A percentile compares a stretch with the other conserved stretches of the same genome.
Conservation (phyloP, 2,329 filamentous ascomycete genomes). For the Fusarium sp. region DNA sequence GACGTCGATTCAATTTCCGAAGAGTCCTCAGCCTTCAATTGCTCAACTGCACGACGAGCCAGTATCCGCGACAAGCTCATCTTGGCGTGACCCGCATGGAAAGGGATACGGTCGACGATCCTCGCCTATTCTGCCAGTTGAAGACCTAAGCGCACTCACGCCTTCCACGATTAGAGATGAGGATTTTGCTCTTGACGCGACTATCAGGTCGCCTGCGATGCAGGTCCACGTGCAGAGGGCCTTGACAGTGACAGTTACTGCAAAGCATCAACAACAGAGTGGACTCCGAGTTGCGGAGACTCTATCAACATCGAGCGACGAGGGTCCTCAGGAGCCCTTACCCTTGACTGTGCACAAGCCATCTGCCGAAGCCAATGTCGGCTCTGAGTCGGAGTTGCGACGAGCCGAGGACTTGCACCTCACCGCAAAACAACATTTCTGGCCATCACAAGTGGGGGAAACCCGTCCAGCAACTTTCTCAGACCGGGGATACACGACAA, state of each 20-base stretch:
- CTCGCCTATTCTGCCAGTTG: constrained; percentile 62
- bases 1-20: constrained; percentile 19
- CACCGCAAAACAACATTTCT: constrained; percentile 45
- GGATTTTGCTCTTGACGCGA: constrained; percentile 60
- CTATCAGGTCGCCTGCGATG: constrained; percentile 61
- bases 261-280: constrained; percentile 24
- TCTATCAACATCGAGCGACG: constrained; percentile 35
- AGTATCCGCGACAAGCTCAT: constrained; percentile 6
- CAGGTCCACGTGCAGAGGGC: constrained; percentile 58
- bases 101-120: constrained; percentile 54
- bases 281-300: constrained; percentile 32
- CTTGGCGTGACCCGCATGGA: constrained; percentile 10
- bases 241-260: constrained; percentile 51
- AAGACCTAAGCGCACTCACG: constrained; percentile 48
- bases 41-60: constrained; percentile 9
- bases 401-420: constrained; percentile 23
- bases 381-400: constrained; percentile 18
- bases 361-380: constrained; percentile 27
- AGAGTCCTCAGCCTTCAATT: background rate
- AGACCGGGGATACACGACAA: constrained; percentile 58
- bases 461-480: constrained; percentile 68
- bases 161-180: constrained; percentile 54
- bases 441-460: constrained; percentile 70
- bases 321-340: constrained; percentile 53
- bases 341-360: constrained; percentile 60